Percentiles rank a stretch among this genome's conserved stretches.
These are phyloP conservation scores for Xylariales sp. DNA, from an alignment of 2,329 filamentous ascomycete genomes.

Conservation along the genomic window DNA sequence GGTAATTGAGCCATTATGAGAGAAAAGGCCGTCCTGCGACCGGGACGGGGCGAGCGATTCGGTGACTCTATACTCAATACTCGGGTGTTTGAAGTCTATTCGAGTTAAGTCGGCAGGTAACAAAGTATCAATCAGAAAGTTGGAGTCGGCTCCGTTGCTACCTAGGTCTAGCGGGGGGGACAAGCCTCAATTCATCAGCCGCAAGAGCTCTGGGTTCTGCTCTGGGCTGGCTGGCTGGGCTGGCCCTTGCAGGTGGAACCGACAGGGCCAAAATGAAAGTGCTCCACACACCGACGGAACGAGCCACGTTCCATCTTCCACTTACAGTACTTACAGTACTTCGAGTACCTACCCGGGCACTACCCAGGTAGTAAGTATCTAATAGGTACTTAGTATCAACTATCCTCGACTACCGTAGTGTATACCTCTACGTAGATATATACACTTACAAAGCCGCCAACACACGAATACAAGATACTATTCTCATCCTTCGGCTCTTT, in stretches of 20 bases:
- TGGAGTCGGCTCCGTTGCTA: slow-evolving; percentile 6
- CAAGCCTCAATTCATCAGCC: slow-evolving; percentile 35
- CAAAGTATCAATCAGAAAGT: not conserved
- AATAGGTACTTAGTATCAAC: too few species aligned
- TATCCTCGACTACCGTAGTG: too few species aligned
- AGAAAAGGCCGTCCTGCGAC: slow-evolving; percentile 24
- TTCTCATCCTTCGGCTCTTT: not conserved
- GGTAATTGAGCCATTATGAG: slow-evolving; percentile 81
- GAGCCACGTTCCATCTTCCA: slow-evolving; percentile 38
- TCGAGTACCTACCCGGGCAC: not conserved
- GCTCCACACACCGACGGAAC: slow-evolving; percentile 40
- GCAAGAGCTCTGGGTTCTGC: slow-evolving; percentile 18
- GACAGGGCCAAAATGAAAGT: slow-evolving; percentile 17
- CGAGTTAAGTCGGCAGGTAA: too few species aligned
- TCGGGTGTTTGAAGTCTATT: slow-evolving; percentile 9
- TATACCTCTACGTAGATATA: too few species aligned
- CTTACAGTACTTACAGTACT: not conserved
- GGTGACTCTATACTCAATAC: slow-evolving; percentile 1
- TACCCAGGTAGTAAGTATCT: too few species aligned
- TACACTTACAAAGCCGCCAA: slow-evolving; percentile 12
- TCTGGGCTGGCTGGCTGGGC: too few species aligned
- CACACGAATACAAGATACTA: not conserved
- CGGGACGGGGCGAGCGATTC: slow-evolving; percentile 19
- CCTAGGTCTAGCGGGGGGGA: slow-evolving; percentile 2
- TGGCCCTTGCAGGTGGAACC: not conserved